Evolutionary conservation across 352 stramenopile species (phyloP).

Genomic region (Sclerospora graminicola): DNA sequence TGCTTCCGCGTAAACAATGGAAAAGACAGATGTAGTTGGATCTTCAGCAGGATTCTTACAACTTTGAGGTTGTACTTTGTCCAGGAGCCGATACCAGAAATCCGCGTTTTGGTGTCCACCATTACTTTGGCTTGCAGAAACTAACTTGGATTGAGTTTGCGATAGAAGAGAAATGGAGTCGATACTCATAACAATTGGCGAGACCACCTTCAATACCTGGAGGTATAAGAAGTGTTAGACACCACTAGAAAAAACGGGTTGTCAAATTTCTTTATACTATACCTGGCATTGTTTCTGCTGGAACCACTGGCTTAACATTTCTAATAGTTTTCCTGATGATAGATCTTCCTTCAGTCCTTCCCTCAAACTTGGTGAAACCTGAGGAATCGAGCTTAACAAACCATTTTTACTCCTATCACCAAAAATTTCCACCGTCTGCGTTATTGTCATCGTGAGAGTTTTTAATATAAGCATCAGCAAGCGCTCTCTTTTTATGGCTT

Average conservation of each 20-base stretch:
- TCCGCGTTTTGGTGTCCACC: conserved; percentile 22
- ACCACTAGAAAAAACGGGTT: background rate
- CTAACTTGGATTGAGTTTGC: conserved; percentile 46
- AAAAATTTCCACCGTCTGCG: conserved; percentile 54
- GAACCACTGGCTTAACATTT: conserved; percentile 29
- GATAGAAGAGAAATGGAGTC: conserved; percentile 47
- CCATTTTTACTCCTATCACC: conserved; percentile 6
- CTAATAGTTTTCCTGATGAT: conserved; percentile 20
- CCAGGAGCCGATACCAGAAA: conserved; percentile 25
- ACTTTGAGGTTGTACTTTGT: conserved; percentile 1
- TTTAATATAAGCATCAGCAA: conserved; percentile 48
- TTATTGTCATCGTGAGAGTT: conserved; percentile 40
- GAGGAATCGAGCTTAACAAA: conserved; percentile 18
- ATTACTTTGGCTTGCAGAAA: conserved; percentile 24
- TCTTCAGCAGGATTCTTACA: conserved; percentile 1
- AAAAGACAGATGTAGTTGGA: conserved; percentile 37
- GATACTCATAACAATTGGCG: conserved; percentile 42
- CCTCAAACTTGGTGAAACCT: conserved; percentile 18
- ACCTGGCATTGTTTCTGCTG: conserved; percentile 29
- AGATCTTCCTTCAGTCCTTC: conserved; percentile 20
- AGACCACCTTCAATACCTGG: conserved; percentile 34
- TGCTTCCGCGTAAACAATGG: conserved; percentile 44
- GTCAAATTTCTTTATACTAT: background rate
- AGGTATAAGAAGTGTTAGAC: conserved; percentile 1
- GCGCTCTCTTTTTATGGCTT: conserved; percentile 18